These are phyloP conservation scores for Pyronema omphalodes DNA, from an alignment of 495 filamentous ascomycete species.

Conservation along the genomic window DNA sequence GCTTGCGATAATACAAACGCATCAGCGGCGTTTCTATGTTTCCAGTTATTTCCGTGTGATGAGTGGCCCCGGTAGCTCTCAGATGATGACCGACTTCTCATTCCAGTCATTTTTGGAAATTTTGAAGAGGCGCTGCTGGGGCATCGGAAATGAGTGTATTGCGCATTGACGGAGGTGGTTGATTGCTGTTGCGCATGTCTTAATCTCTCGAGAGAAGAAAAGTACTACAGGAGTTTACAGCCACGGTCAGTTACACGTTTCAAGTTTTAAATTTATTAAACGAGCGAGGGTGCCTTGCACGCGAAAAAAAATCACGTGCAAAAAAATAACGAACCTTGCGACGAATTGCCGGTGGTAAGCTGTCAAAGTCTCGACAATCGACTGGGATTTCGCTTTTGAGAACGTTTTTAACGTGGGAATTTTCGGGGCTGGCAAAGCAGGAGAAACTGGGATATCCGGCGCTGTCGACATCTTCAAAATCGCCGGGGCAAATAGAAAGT, in stretches of 20 bases:
- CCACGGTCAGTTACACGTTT: background rate
- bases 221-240: slow-evolving; percentile 33
- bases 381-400: slow-evolving; percentile 14
- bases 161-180: slow-evolving; percentile 11
- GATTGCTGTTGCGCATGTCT: slow-evolving; percentile 37
- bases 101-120: slow-evolving; percentile 26
- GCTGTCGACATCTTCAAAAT: slow-evolving; percentile 6
- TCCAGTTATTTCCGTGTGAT: slow-evolving; percentile 13
- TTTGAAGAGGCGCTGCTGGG: slow-evolving; percentile 26
- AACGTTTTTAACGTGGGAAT: slow-evolving; percentile 13
- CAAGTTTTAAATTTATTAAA: background rate
- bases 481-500: background rate
- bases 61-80: slow-evolving; percentile 29
- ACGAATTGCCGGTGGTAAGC: slow-evolving; percentile 27
- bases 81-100: slow-evolving; percentile 24
- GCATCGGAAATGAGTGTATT: slow-evolving; percentile 27
- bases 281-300: background rate
- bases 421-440: slow-evolving; percentile 14
- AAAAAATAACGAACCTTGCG: slow-evolving; percentile 24
- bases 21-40: slow-evolving; percentile 18
- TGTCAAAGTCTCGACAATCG: slow-evolving; percentile 25
- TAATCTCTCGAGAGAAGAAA: slow-evolving; percentile 46
- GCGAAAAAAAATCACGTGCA: background rate
- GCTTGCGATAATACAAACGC: slow-evolving; percentile 29
- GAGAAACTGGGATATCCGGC: slow-evolving; percentile 17